Base-by-base conservation (phyloP, 768 basidiomycete species). In the Suillus variegatus region DNA sequence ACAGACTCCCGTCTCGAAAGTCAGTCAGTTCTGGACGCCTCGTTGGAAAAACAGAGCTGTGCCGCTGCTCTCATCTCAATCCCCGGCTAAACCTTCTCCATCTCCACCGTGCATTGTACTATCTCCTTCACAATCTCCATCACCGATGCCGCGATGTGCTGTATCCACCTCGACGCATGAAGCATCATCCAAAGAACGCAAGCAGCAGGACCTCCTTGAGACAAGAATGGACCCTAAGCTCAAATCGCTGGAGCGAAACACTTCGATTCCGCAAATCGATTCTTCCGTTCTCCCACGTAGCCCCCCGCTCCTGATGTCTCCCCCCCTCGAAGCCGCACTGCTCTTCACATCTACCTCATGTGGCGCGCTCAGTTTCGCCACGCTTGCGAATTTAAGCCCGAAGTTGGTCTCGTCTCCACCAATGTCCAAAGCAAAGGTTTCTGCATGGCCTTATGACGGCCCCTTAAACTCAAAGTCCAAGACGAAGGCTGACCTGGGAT, bases 301-400 rank as follows among this genome's bases (percentile, higher is more conserved):
- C 66, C 89, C 89, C 0, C 80, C 86, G 2, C 80, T 81, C 65
- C 74, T 90, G 43, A 85, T 79, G 73, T 88, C 84, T 13, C 85
- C 86, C 1, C 82, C 84, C 1, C 78, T 90, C 63, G 83, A 87
- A 63, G 82, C 79, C 35, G 79, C 81, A 35, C 78, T 90, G 36
- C 86, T 84, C 69, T 90, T 90, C 68, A 81, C 82, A 1, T 72
- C 62, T 4, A 38, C 72, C 1, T 68, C 68, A 35, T 68, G 65
- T 5, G 28, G 36, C 7, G 73, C 75, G 18, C 64, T 77, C 10
- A 55, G 64, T 10, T 56, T 52, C 25, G 51, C 14, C 5, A 61
- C 44, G 54, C 54, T 6, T 6, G 52, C 22, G 22, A 43, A 32
- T 36, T 52, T 16, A 35, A 35, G 63, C 46, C 66, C 14, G 20